A percentile compares a stretch with the other conserved stretches of the same genome.
Evolutionary conservation across 306 rosid species (phyloP).

Genomic region (Vachellia collinsii): DNA sequence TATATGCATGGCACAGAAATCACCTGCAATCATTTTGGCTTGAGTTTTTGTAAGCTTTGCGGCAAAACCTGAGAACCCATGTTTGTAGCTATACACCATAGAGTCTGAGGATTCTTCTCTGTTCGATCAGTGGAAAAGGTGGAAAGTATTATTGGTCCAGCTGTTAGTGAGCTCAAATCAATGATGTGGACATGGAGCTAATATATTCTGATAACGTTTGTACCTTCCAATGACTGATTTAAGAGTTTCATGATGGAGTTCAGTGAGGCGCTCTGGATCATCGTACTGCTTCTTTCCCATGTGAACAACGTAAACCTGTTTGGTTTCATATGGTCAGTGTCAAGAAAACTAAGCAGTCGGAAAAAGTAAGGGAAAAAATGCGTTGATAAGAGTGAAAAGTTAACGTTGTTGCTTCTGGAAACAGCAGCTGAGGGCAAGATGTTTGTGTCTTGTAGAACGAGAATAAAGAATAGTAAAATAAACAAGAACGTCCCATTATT

Average conservation of each 20-base stretch:
- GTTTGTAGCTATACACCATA: constrained; percentile 49
- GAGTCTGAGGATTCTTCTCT: constrained; percentile 37
- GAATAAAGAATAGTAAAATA: constrained; percentile 21
- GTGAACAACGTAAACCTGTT: constrained; percentile 53
- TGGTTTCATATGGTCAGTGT: neutral
- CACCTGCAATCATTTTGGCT: constrained; percentile 42
- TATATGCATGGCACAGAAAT: neutral
- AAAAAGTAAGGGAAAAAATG: neutral
- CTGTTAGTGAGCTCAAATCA: neutral
- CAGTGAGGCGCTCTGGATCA: constrained; percentile 40
- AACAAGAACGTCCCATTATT: constrained; percentile 3
- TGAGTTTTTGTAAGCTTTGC: constrained; percentile 46
- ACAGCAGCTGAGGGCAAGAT: constrained; percentile 19
- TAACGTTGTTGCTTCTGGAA: constrained; percentile 33
- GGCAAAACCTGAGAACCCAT: constrained; percentile 49
- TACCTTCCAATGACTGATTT: constrained; percentile 48
- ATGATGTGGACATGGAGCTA: neutral
- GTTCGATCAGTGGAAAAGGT: constrained; percentile 29
- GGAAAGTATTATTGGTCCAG: constrained; percentile 10
- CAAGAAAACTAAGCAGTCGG: neutral
- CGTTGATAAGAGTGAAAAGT: neutral
- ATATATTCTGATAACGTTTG: neutral
- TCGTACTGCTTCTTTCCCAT: constrained; percentile 44
- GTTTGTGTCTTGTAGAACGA: constrained; percentile 18
- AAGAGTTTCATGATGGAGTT: constrained; percentile 46